Conservation (phyloP, 345 rosid species). For the Citrus reticulata region DNA sequence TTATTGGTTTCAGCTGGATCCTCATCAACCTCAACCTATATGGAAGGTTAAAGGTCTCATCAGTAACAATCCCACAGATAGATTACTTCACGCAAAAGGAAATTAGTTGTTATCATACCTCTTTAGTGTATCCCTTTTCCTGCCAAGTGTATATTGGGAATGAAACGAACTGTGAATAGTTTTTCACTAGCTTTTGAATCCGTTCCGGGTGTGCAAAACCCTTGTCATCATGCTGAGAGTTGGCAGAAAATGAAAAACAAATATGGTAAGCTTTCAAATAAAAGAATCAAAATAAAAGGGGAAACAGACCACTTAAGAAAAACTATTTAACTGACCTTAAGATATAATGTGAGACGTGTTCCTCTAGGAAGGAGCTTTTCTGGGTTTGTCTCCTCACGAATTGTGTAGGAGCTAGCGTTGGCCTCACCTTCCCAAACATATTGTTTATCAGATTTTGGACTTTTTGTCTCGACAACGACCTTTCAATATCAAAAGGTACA, state of each 20-base stretch:
- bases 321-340: conserved; percentile 51
- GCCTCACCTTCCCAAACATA: conserved; percentile 97
- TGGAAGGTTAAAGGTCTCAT: background rate
- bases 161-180: conserved; percentile 96
- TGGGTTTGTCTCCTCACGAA: conserved; percentile 86
- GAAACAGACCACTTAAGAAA: conserved; percentile 12
- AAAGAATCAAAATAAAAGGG: background rate
- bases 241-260: conserved; percentile 3
- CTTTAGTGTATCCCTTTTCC: conserved; percentile 93
- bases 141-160: conserved; percentile 99
- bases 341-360: conserved; percentile 80
- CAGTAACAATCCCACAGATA: background rate
- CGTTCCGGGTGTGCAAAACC: conserved; percentile 90
- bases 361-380: conserved; percentile 77
- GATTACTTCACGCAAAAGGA: background rate
- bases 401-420: conserved; percentile 75
- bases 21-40: conserved; percentile 93
- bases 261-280: conserved; percentile 12
- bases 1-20: conserved; percentile 76
- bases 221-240: conserved; percentile 70
- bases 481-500: conserved; percentile 16
- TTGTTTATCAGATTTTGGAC: conserved; percentile 90
- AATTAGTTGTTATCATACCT: conserved; percentile 41
- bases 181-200: conserved; percentile 88
- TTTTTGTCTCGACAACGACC: conserved; percentile 88